Conservation (phyloP, 768 basidiomycete species). For the Naganishia kalamii region DNA sequence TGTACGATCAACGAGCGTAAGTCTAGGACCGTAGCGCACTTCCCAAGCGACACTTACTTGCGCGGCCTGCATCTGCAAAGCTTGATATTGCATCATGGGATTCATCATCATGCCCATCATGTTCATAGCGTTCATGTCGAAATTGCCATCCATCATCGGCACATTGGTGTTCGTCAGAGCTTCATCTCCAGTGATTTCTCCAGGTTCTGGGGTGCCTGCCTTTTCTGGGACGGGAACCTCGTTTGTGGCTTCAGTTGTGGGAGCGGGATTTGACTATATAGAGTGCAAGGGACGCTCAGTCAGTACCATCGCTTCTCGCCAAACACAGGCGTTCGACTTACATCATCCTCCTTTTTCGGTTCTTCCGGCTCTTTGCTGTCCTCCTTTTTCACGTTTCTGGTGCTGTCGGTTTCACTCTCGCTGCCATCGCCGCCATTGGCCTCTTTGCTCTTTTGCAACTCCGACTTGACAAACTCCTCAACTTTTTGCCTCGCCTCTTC, state of each 20-base stretch:
- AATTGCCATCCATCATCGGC: slow-evolving; percentile 10
- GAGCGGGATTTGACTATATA: not conserved
- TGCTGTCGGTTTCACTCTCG: slow-evolving; percentile 22
- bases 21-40: not conserved
- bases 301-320: not conserved
- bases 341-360: slow-evolving; percentile 4
- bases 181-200: slow-evolving; percentile 25
- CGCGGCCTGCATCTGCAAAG: slow-evolving; percentile 37
- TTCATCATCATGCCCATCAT: slow-evolving; percentile 28
- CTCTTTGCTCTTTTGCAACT: slow-evolving; percentile 47
- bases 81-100: slow-evolving; percentile 35
- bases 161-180: slow-evolving; percentile 13
- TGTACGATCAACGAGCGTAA: slow-evolving; percentile 52
- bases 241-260: not conserved
- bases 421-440: slow-evolving; percentile 18
- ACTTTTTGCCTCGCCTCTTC: slow-evolving; percentile 72
- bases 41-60: slow-evolving; percentile 26
- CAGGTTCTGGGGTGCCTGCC: slow-evolving; percentile 49
- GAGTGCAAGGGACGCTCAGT: too few relatives aligned
- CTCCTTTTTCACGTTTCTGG: slow-evolving; percentile 61
- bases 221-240: not conserved
- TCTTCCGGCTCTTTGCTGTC: slow-evolving; percentile 49
- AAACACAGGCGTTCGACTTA: not conserved
- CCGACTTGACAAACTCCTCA: slow-evolving; percentile 67
- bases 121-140: slow-evolving; percentile 19